Evolutionary conservation across 495 filamentous ascomycete species (phyloP), one percentile per base, ranked within the genome.

Genomic region (Penicillium bialowiezense): DNA sequence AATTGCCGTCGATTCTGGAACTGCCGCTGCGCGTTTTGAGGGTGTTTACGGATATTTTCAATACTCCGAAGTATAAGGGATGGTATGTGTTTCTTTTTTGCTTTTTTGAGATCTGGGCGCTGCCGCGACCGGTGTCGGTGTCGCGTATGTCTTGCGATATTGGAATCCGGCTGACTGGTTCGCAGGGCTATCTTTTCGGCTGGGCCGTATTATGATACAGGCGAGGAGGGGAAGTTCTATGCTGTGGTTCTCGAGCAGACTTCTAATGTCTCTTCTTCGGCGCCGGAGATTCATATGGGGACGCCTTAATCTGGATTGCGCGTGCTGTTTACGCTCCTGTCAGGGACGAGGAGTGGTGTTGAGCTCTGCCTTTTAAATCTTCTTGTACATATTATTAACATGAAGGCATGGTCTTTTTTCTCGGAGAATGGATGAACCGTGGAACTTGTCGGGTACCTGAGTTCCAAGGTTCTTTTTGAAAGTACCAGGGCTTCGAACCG

Each of bases 1-100:
- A 68, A n/a, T 38, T 67, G 7, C 70, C 63, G 5, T 69, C 65
- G 14, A 67, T 75, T 7, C 40, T 73, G 36, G 62, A 71, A n/a
- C 38, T 75, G 40, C 71, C 71, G 21, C 47, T 75, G 47, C 55
- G 64, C 7, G 65, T 65, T 26, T 31, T 75, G 52, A 62, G 51
- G 35, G 65, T 62, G 8, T 75, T 75, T 58, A 75, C 71, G 21
- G 71, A 73, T 14, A 67, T 73, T 46, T 75, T 75, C 24, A 75
- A 75, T 60, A 62, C 63, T 44, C 65, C 65, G 1, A 73, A 66
- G 52, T 75, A 72, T 61, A 72, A 73, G 52, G 70, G 70, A 17
- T 75, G 71, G 71, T 74, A 60, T 28, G 70, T 70, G 7, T 39
- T 44, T 28, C 36, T 51, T 44, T 17, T 38, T 43, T 57, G 44